Base-by-base conservation (phyloP, 1,284 basidiomycete genomes). In the Chondrostereum purpureum region DNA sequence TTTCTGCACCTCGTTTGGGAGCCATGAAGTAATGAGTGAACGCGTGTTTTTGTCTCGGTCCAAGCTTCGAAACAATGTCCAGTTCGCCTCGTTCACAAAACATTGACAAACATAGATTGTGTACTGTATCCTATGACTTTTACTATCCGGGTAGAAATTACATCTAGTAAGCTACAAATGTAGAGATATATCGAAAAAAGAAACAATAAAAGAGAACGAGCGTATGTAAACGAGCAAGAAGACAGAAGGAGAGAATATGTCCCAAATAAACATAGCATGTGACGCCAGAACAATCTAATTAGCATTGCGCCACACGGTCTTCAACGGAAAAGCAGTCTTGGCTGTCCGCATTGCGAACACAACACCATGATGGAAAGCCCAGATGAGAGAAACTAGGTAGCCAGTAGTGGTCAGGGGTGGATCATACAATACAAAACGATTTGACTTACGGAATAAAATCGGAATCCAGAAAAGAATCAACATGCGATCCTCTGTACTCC, bases 381-480 rank as follows among this genome's bases (percentile, higher is more conserved):
- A 86, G 37, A 83, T 55, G 40, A 84, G 64, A 42, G 83, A 83
- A 56, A 86, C 80, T 82, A 31, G 27, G 27, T 8, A n/a, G 46
- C 58, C 45, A 37, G 45, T 42, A 38, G 40, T 56, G 21, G 54
- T n/a, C 17, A 47, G 23, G 21, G 19, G 23, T 14, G n/a, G 0
- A 31, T 45, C 13, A n/a, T 34, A 20, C 36, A 39, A 23, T 36
- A 24, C 8, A 40, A 39, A 35, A 11, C 48, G 45, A 33, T 41
- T 40, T 39, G 1, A 80, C 84, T 69, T 55, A 88, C 87, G 64
- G 52, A 91, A 63, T 22, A 96, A 71, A 52, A 94, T 89, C 2
- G 93, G 93, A 54, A 96, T 75, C 93, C 93, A 97, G 74, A 97
- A 96, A 46, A 90, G 67, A 42, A 93, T 66, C 40, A 97, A 77